Evolutionary conservation across 2,329 filamentous ascomycete genomes (phyloP).

Genomic region (Ophiosphaerella narmari): DNA sequence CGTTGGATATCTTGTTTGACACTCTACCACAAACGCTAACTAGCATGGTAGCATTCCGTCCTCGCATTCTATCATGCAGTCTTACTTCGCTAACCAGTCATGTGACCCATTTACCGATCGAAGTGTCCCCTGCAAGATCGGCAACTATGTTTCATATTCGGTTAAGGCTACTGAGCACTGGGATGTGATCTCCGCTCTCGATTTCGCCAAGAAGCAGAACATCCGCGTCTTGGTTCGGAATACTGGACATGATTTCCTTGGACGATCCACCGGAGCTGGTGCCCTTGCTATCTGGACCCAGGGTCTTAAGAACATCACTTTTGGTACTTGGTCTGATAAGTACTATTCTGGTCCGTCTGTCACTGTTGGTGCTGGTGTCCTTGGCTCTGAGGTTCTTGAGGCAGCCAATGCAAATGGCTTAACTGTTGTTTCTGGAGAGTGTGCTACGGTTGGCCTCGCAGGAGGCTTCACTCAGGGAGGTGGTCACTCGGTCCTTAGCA

Average conservation of each 20-base stretch:
- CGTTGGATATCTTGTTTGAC: constrained; percentile 14
- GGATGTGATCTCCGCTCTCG: constrained; percentile 15
- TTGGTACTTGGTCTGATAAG: constrained; percentile 2
- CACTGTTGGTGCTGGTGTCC: not conserved
- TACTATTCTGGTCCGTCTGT: constrained; percentile 6
- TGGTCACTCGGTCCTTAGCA: constrained; percentile 57
- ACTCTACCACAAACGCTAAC: not conserved
- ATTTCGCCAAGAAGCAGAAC: constrained; percentile 30
- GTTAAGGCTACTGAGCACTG: constrained; percentile 37
- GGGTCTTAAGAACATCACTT: constrained; percentile 12
- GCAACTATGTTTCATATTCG: constrained; percentile 40
- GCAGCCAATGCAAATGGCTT: constrained; percentile 20
- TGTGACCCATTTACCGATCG: constrained; percentile 21
- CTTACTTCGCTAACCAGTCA: constrained; percentile 20
- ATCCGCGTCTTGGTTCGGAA: constrained; percentile 27
- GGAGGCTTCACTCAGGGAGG: constrained; percentile 49
- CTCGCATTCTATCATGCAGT: constrained; percentile 20
- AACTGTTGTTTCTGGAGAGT: constrained; percentile 6
- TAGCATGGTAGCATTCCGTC: constrained; percentile 9
- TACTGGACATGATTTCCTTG: constrained; percentile 32
- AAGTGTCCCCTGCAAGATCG: constrained; percentile 17
- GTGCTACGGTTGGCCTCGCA: constrained; percentile 52
- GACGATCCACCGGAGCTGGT: constrained; percentile 23
- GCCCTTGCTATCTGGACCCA: constrained; percentile 28
- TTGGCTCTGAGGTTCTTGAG: constrained; percentile 19